phyloP scores from a whole-genome alignment of 1,284 basidiomycete species.

The Rugosomyces carneus region DNA sequence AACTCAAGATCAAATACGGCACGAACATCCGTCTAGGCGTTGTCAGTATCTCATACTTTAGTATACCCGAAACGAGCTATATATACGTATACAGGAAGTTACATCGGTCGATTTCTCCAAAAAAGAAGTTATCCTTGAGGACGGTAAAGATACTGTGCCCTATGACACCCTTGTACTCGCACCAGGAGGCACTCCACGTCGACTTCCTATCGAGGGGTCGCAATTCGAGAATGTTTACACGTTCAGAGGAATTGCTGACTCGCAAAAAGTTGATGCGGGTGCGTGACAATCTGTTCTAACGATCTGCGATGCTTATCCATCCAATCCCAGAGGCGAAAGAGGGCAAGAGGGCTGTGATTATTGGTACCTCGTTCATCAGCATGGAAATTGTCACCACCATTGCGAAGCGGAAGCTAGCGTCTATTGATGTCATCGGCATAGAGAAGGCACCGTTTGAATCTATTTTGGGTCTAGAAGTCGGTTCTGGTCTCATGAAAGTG shows the following conservation, averaged over 20 bases:
- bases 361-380: constrained; percentile 90
- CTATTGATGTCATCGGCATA: constrained; percentile 82
- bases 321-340: constrained; percentile 58
- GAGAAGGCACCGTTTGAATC: constrained; percentile 75
- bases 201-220: constrained; percentile 75
- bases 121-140: constrained; percentile 58
- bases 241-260: constrained; percentile 67
- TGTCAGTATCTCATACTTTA: constrained; percentile 17
- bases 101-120: constrained; percentile 58
- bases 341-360: constrained; percentile 76
- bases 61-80: constrained; percentile 1
- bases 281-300: no score
- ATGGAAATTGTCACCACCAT: constrained; percentile 86
- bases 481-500: constrained; percentile 75
- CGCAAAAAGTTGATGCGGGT: constrained; percentile 74
- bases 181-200: constrained; percentile 60
- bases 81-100: constrained; percentile 30
- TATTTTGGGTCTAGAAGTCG: constrained; percentile 80
- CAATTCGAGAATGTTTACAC: constrained; percentile 78
- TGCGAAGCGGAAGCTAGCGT: constrained; percentile 68
- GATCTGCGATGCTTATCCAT: no score
- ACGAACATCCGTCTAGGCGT: constrained; percentile 68
- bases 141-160: constrained; percentile 49
- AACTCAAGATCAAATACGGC: constrained; percentile 77
- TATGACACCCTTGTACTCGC: constrained; percentile 77